Conservation (phyloP, 2,329 filamentous ascomycete species). For the Botryotinia narcissicola region DNA sequence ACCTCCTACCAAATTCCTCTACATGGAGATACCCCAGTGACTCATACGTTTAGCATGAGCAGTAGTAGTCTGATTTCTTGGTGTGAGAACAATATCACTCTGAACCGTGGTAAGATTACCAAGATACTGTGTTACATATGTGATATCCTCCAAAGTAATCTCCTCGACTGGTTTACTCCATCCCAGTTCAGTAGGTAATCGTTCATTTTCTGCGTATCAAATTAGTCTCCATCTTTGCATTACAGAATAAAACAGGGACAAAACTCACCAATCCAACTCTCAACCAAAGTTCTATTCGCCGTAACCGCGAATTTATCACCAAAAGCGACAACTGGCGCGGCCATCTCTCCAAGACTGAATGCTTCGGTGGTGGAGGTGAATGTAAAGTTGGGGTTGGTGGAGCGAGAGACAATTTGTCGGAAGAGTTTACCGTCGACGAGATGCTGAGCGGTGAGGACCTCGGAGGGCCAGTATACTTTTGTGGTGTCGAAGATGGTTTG, state of each 20-base stretch:
- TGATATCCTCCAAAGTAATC: neutral
- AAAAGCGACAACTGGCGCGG: neutral
- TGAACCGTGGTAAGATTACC: neutral
- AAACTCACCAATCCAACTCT: conserved; percentile 4
- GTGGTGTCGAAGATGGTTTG: conserved; percentile 42
- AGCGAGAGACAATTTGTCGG: neutral
- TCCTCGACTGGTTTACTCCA: neutral
- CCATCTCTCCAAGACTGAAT: conserved; percentile 12
- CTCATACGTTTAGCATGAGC: neutral
- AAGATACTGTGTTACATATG: neutral
- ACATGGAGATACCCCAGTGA: neutral
- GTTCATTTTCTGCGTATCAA: conserved; percentile 1
- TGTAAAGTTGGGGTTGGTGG: neutral
- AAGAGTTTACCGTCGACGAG: neutral
- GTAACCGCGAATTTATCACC: neutral
- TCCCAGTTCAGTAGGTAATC: neutral
- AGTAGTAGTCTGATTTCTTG: neutral
- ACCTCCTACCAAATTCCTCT: no score
- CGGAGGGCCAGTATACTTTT: neutral
- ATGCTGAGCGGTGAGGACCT: neutral
- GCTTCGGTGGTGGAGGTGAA: neutral
- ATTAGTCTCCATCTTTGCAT: neutral
- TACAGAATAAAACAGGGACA: neutral
- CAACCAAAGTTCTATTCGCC: neutral
- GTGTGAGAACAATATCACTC: neutral